Evolutionary conservation across 2,329 filamentous ascomycete species (phyloP).

Genomic region (Trichoderma gracile): DNA sequence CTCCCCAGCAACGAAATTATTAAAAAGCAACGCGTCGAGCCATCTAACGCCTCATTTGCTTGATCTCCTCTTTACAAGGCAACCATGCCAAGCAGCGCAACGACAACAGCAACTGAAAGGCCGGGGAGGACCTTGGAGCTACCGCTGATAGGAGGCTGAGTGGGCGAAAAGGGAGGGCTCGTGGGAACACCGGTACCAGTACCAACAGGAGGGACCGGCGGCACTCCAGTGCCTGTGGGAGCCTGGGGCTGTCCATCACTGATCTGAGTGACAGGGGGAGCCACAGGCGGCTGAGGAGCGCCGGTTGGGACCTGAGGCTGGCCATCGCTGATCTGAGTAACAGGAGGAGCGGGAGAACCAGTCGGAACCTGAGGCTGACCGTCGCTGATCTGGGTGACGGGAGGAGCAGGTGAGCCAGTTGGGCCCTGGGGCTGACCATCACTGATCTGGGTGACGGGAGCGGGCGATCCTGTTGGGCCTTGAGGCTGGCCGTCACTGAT

Average conservation of each 20-base stretch:
- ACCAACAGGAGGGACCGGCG: conserved; percentile 38
- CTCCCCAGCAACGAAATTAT: neutral
- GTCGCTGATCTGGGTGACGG: neutral
- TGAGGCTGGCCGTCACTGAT: conserved; percentile 36
- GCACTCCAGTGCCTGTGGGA: neutral
- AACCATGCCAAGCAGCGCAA: conserved; percentile 28
- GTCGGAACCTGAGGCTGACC: neutral
- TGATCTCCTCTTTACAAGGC: conserved; percentile 27
- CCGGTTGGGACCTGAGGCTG: conserved; percentile 45
- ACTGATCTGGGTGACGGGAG: conserved; percentile 38
- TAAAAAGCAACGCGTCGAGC: too few relatives aligned
- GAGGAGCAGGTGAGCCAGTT: neutral
- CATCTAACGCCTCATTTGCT: too few relatives aligned
- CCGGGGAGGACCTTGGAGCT: conserved; percentile 26
- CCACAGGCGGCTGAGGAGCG: conserved; percentile 25
- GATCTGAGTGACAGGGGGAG: conserved; percentile 40
- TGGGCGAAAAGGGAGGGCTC: conserved; percentile 39
- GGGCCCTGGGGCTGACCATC: conserved; percentile 32
- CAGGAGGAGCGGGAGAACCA: conserved; percentile 16
- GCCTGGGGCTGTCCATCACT: neutral
- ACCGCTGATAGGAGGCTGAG: conserved; percentile 11
- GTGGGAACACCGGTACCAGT: conserved; percentile 39
- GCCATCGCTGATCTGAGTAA: conserved; percentile 50
- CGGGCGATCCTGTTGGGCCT: neutral
- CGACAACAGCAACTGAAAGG: conserved; percentile 24